Evolutionary conservation across 192 early-diverging fungal genomes (phyloP), one percentile per base, ranked within the genome.

Genomic region (Coemansia sp.): DNA sequence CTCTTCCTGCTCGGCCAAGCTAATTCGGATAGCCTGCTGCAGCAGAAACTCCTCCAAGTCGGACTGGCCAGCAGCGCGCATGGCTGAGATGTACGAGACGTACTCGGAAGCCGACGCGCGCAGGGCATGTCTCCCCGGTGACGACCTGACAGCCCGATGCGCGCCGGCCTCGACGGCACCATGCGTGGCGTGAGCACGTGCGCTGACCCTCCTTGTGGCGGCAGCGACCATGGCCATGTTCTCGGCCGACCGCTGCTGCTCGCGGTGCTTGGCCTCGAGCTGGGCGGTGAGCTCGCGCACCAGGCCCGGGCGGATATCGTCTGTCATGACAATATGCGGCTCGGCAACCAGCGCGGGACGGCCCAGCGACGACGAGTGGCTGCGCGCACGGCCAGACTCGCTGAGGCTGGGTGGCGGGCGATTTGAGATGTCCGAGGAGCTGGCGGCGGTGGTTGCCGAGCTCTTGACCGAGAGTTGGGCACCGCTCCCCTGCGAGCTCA

Each of bases 41-140:
- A 97, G 60, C 92, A 97, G 85, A 55, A 90, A 66, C 50, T 97
- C 94, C 49, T 97, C 93, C 20, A 97, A 50, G 50, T 97, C 88
- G 14, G 83, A 83, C 19, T 86, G 60, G 9, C 66, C 66, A 25
- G 66, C 90, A 59, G 90, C 85, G 18, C 84, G 67, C 85, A 92
- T 85, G 0, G 85, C 90, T 0, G 68, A 50, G 7, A 83, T 42
- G 30, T 85, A 87, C 19, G 71, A 63, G 43, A 64, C 61, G 41
- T 87, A 85, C 59, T 86, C 82, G 3, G 70, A 59, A 3, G 78
- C 38, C 35, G 43, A 14, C 3, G 32, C 33, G 27, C 24, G 11
- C 35, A 20, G 58, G 58, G 42, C 48, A n/a, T n/a, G n/a, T n/a
- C n/a, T n/a, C 13, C 13, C 44, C 33, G 11, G 42, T 52, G n/a